phyloP scores from a whole-genome alignment of 768 basidiomycete genomes.

The Lactarius sanguifluus region DNA sequence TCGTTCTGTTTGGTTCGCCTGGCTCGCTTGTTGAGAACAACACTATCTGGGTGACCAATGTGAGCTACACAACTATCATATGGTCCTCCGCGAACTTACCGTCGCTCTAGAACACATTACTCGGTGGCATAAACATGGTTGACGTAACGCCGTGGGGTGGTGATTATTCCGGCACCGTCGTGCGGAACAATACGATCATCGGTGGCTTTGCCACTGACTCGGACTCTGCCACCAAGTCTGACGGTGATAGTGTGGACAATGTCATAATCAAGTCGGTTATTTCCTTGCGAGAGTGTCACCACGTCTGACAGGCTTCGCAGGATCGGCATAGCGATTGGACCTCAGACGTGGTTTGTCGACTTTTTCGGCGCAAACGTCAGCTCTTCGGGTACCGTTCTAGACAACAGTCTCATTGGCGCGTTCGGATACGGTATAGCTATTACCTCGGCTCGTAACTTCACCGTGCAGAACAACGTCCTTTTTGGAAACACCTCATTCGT shows the following conservation, averaged over 20 bases:
- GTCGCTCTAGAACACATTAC: constrained; percentile 53
- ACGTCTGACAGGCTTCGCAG: constrained; percentile 37
- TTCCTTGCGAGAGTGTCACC: constrained; percentile 4
- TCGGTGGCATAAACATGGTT: constrained; percentile 80
- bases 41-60: constrained; percentile 69
- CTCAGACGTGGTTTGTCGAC: constrained; percentile 72
- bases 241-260: constrained; percentile 57
- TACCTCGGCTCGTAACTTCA: constrained; percentile 63
- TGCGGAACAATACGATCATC: constrained; percentile 62
- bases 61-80: constrained; percentile 37
- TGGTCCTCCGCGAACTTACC: not conserved
- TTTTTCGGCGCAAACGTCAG: constrained; percentile 55
- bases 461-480: constrained; percentile 58
- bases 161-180: constrained; percentile 61
- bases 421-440: constrained; percentile 75
- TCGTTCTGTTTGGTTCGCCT: constrained; percentile 75
- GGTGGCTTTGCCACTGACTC: constrained; percentile 65
- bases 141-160: constrained; percentile 69
- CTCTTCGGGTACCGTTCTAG: constrained; percentile 50
- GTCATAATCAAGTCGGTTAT: constrained; percentile 67
- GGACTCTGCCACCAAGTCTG: constrained; percentile 40
- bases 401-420: constrained; percentile 63
- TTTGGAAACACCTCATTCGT: constrained; percentile 75
- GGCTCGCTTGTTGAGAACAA: constrained; percentile 74
- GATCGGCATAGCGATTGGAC: constrained; percentile 79